Evolutionary conservation across 2,329 filamentous ascomycete genomes (phyloP), one percentile per base, ranked within the genome.

Genomic region (Talaromyces sp.): DNA sequence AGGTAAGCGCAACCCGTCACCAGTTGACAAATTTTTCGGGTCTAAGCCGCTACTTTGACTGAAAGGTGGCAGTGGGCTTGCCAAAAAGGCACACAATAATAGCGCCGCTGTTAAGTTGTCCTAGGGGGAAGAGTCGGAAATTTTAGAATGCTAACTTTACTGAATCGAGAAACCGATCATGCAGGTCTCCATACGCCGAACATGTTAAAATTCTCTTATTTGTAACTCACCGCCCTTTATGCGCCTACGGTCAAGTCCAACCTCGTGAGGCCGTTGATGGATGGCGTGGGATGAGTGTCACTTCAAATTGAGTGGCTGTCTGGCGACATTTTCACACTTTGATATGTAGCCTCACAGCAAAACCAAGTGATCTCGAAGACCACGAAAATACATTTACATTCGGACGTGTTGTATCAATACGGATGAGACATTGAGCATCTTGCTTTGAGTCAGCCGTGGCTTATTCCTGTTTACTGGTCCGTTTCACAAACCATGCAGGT

Each of bases 161-260:
- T 65, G 57, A 61, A 61, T 57, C 45, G 41, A 52, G 58, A 31
- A 65, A 19, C 33, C 57, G 58, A 22, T 31, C 50, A 65, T 65
- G 63, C 63, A 65, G 63, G 63, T 65, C 63, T 56, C 50, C 63
- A 54, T 65, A 47, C 61, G 61, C 61, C 61, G 11, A 62, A n/a
- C 58, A 22, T 47, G 63, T 50, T 37, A 41, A 41, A 62, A 31
- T 27, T 43, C 25, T 58, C 35, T 35, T 37, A 57, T 27, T 65
- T 19, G 52, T 13, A 61, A 37, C 58, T 61, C 63, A 65, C 63
- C 63, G 63, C 63, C 50, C 63, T 65, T 65, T 60, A 54, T 54
- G 35, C 35, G 17, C 15, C 60, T 33, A 41, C 25, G n/a, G 45
- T 62, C 60, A 31, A 33, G 35, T 41, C 59, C 39, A 41, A 22